Conservation (phyloP, 2,329 filamentous ascomycete genomes). For the Talaromyces rugulosus region DNA sequence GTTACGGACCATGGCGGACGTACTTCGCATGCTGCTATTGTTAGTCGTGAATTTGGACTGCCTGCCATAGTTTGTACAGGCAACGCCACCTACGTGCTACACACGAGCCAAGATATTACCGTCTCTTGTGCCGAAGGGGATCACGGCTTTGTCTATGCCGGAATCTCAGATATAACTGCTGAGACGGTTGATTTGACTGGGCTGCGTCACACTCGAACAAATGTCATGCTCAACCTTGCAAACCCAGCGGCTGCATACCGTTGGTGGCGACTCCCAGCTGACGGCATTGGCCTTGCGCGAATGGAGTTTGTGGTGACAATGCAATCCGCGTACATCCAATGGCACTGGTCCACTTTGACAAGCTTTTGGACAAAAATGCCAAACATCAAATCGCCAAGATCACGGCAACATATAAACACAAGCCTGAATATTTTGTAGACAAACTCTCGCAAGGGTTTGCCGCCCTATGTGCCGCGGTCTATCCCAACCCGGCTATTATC, state of each 20-base stretch:
- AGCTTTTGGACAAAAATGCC: constrained; percentile 23
- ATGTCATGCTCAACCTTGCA: constrained; percentile 38
- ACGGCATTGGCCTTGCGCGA: constrained; percentile 38
- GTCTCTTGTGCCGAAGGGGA: constrained; percentile 38
- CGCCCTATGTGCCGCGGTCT: constrained; percentile 34
- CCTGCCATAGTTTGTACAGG: constrained; percentile 36
- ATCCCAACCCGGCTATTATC: constrained; percentile 36
- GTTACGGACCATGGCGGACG: constrained; percentile 28
- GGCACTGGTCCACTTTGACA: constrained; percentile 33
- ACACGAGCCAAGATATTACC: constrained; percentile 35
- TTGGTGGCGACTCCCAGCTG: constrained; percentile 37
- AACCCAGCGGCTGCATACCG: constrained; percentile 36
- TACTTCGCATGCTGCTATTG: constrained; percentile 40
- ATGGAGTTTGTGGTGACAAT: constrained; percentile 40
- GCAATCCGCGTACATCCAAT: constrained; percentile 35
- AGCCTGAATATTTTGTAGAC: constrained; percentile 38
- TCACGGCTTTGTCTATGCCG: constrained; percentile 35
- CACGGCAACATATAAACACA: constrained; percentile 28
- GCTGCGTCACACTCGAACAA: constrained; percentile 22
- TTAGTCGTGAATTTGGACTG: constrained; percentile 37
- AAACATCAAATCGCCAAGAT: constrained; percentile 24
- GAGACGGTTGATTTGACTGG: constrained; percentile 25
- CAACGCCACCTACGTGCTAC: constrained; percentile 33
- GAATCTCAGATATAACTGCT: constrained; percentile 29
- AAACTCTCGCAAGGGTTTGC: constrained; percentile 34